Base-by-base conservation (phyloP, 257 asterid species). In the Eucommia ulmoides region DNA sequence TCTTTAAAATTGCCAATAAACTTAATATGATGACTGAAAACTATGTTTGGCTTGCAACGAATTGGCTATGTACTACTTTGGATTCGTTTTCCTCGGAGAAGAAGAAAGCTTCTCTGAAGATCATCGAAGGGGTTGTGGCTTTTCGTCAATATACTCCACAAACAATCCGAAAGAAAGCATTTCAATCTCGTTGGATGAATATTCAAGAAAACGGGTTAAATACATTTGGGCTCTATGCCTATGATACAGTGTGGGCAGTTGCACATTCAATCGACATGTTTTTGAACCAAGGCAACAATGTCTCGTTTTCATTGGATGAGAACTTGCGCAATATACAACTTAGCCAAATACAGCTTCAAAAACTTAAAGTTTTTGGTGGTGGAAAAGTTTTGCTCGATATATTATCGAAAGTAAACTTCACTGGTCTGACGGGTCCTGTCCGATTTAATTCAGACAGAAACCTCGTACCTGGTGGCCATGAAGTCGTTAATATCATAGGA, bases 41-140 rank as follows among this genome's bases (percentile, higher is more conserved):
- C 54, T 81, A 78, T 35, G 93, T 69, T 8, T 87, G 97, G 97
- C 73, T 87, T 20, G 77, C 79, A 21, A 87, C 97, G 0, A 94
- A 87, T 58, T 87, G 97, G 97, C 86, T 87, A 60, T 67, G 93
- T 7, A 51, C 85, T 6, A 65, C 74, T 54, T 41, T 87, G 10
- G 97, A 87, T 57, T 70, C 88, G 3, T 45, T 65, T 45, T 45
- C 79, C n/a, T 65, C 46, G 1, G 55, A 46, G n/a, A 12, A 29
- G 41, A 60, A 64, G n/a, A 38, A 21, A 42, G 54, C 58, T 48
- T 23, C 52, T 15, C 54, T 41, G 1, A 45, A 54, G 21, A 50
- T 47, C 25, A 42, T 64, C 47, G 62, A 64, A 24, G 71, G 75
- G 19, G 56, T 69, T 38, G 49, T 69, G 44, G 60, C 48, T 1